Base-by-base conservation (phyloP, 2,329 filamentous ascomycete genomes). In the Claviceps humidiphila region DNA sequence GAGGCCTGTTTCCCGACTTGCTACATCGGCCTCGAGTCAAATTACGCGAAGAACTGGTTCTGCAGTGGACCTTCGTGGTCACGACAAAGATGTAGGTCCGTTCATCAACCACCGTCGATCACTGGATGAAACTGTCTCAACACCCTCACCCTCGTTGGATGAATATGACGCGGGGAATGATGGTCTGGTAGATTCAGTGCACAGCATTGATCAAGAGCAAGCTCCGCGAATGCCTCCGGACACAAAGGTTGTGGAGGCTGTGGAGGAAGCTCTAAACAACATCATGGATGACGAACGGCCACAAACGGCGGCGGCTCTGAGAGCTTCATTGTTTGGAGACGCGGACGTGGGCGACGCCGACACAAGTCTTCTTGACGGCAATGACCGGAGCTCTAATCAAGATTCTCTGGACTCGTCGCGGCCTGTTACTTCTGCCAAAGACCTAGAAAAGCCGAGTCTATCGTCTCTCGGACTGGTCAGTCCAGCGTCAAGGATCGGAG, bases 391-490 rank as follows among this genome's bases (percentile, higher is more conserved):
- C 38, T 85, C 84, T 0, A 72, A 76, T 38, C 73, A 77, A 56
- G 80, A 74, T 51, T 87, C 84, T 1, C 65, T 83, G 11, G 85
- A 90, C 46, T 63, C 64, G 17, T 68, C 67, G 20, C 59, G 68
- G 26, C 53, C 55, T 13, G 49, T 57, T 22, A 56, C 55, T 49
- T 42, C 45, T 24, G 58, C 64, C 3, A 78, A 75, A 54, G 75
- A 78, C 46, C 68, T 63, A 39, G 77, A 81, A 30, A 95, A 86
- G 66, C 90, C 89, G 24, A 98, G 87, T 63, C 81, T 98, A 57
- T 85, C 91, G 11, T 96, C 93, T 0, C 71, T 98, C 3, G 93
- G 93, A 0, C 78, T 98, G 5, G 88, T 98, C 2, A 94, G 89
- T 54, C 84, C 85, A 5, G 87, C 88, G 14, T 89, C 87, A 16